Percentiles rank a stretch among this genome's conserved stretches.
phyloP scores from a whole-genome alignment of 2,329 filamentous ascomycete species.

The Venturia nashicola region DNA sequence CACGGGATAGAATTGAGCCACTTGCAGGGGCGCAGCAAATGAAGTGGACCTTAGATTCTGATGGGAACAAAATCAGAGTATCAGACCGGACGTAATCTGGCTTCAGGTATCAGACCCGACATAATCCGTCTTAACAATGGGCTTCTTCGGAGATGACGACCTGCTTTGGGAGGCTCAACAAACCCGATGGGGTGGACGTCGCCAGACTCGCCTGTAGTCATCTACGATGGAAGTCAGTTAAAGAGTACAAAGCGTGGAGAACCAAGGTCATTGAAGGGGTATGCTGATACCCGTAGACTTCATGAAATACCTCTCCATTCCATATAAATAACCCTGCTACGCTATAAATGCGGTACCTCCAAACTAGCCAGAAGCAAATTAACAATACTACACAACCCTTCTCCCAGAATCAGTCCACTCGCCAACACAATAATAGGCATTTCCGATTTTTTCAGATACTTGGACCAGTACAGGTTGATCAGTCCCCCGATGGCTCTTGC shows the following conservation, averaged over 20 bases:
- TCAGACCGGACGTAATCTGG: conserved; percentile 1
- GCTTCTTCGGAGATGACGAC: neutral
- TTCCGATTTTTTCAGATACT: conserved; percentile 40
- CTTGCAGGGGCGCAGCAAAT: no score
- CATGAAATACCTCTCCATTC: neutral
- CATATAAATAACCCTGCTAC: no score
- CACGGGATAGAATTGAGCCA: no score
- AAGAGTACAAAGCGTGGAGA: neutral
- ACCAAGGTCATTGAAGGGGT: no score
- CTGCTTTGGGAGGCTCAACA: neutral
- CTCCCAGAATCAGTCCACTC: conserved; percentile 78
- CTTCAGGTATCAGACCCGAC: conserved; percentile 4
- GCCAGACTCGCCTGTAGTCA: conserved; percentile 34
- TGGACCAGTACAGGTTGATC: conserved; percentile 66
- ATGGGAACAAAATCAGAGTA: neutral
- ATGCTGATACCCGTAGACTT: neutral
- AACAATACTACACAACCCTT: conserved; percentile 83
- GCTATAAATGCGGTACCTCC: conserved; percentile 57
- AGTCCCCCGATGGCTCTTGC: conserved; percentile 73
- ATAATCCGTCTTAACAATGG: neutral
- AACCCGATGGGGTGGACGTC: conserved; percentile 31
- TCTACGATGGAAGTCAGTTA: conserved; percentile 16
- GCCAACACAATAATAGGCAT: conserved; percentile 84
- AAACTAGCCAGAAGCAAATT: conserved; percentile 74
- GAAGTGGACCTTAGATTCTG: no score